Percentiles rank a stretch among this genome's conserved stretches.
These are phyloP conservation scores for Talaromyces sp. DNA, from an alignment of 2,329 filamentous ascomycete genomes.

Conservation along the genomic window DNA sequence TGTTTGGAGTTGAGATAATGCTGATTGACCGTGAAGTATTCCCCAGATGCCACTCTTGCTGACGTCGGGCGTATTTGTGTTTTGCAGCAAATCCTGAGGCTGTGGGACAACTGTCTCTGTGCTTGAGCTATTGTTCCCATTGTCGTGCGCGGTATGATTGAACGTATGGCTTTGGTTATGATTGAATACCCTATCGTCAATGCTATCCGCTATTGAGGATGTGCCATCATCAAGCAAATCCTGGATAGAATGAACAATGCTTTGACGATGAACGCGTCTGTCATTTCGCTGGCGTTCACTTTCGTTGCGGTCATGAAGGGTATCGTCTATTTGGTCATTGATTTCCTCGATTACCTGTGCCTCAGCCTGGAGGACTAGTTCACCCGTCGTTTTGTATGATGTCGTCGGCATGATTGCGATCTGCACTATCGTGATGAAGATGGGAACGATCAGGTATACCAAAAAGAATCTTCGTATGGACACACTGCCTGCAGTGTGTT, in stretches of 20 bases:
- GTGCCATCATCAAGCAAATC: slow-evolving; percentile 63
- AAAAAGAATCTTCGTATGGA: slow-evolving; percentile 71
- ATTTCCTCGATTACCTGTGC: slow-evolving; percentile 56
- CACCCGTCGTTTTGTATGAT: slow-evolving; percentile 83
- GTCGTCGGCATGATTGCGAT: slow-evolving; percentile 71
- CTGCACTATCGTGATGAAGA: slow-evolving; percentile 67
- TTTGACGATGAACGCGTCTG: slow-evolving; percentile 62
- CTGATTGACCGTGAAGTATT: slow-evolving; percentile 73
- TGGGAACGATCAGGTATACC: slow-evolving; percentile 70
- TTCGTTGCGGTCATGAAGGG: slow-evolving; percentile 52
- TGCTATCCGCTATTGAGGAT: slow-evolving; percentile 9
- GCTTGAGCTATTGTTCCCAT: background rate
- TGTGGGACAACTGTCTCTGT: slow-evolving; percentile 36
- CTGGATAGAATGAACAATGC: slow-evolving; percentile 70
- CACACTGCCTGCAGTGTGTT: slow-evolving; percentile 60
- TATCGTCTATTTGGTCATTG: slow-evolving; percentile 59
- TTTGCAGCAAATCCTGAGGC: slow-evolving; percentile 36
- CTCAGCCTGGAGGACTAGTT: slow-evolving; percentile 75
- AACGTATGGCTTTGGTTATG: background rate
- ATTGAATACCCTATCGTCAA: slow-evolving; percentile 22
- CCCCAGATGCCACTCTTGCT: slow-evolving; percentile 72
- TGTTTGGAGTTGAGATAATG: slow-evolving; percentile 71
- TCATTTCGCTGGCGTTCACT: slow-evolving; percentile 55
- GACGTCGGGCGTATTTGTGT: slow-evolving; percentile 6
- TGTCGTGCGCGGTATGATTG: background rate